phyloP scores from a whole-genome alignment of 2,329 filamentous ascomycete genomes.

The Hymenoscyphus infarciens region DNA sequence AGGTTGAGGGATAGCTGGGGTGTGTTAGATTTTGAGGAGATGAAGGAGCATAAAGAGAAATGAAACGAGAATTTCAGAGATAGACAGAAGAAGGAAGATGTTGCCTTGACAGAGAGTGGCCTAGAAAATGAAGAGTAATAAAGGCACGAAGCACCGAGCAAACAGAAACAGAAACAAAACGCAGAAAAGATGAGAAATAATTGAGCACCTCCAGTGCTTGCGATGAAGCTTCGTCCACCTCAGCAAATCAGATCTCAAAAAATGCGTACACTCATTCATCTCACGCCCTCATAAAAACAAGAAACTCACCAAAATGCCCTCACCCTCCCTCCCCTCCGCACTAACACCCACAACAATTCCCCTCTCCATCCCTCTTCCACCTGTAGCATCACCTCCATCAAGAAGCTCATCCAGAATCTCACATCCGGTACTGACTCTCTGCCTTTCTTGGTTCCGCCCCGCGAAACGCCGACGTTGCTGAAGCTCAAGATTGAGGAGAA shows the following conservation, averaged over 20 bases:
- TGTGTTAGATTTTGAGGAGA: neutral
- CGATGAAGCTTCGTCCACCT: too few species aligned
- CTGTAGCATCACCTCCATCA: conserved; percentile 13
- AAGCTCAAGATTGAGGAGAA: conserved; percentile 27
- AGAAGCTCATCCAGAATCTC: conserved; percentile 29
- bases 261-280: too few species aligned
- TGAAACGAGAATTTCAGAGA: neutral
- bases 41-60: neutral
- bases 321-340: conserved; percentile 23
- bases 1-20: conserved; percentile 30
- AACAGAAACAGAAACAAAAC: too few species aligned
- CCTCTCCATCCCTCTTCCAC: conserved; percentile 19
- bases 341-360: conserved; percentile 31
- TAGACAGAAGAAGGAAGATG: neutral
- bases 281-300: conserved; percentile 2
- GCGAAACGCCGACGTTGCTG: conserved; percentile 22
- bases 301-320: conserved; percentile 31
- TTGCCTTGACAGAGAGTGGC: neutral
- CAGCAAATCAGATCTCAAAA: too few species aligned
- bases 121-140: too few species aligned
- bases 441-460: conserved; percentile 6
- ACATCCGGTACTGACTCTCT: conserved; percentile 28
- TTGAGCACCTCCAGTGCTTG: too few species aligned
- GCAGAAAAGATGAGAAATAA: too few species aligned
- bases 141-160: too few species aligned